phyloP scores from a whole-genome alignment of 306 rosid genomes.

The Sophora flavescens region DNA sequence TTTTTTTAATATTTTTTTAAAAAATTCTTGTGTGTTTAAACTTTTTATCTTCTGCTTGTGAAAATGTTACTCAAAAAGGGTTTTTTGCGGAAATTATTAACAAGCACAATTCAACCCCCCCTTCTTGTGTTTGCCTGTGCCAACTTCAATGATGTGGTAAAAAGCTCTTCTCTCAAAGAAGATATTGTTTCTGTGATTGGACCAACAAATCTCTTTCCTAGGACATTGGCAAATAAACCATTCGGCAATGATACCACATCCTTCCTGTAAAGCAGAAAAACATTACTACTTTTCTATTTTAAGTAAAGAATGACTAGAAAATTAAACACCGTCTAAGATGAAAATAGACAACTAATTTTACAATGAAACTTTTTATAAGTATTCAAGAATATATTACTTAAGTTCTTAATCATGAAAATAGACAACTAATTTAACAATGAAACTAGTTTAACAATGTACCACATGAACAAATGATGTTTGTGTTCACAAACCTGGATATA shows the following conservation, averaged over 20 bases:
- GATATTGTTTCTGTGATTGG: constrained; percentile 77
- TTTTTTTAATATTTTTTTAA: too few relatives aligned
- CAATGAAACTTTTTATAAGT: constrained; percentile 17
- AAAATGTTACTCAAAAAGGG: too few relatives aligned
- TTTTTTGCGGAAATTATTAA: too few relatives aligned
- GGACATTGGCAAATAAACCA: constrained; percentile 96
- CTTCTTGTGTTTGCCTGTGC: too few relatives aligned
- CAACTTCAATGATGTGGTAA: constrained; percentile 71
- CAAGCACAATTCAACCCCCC: too few relatives aligned
- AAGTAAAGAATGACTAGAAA: constrained; percentile 30
- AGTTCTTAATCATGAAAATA: too few relatives aligned
- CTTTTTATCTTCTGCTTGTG: too few relatives aligned
- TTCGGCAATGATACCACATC: constrained; percentile 97
- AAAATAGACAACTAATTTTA: constrained; percentile 23
- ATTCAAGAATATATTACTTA: constrained; percentile 30
- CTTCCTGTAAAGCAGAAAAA: constrained; percentile 67
- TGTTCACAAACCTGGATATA: constrained; percentile 13
- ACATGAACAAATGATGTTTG: constrained; percentile 23
- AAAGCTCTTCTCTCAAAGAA: constrained; percentile 88
- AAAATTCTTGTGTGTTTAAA: too few relatives aligned
- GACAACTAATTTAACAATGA: too few relatives aligned
- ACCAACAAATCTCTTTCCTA: constrained; percentile 95
- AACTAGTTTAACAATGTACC: too few relatives aligned
- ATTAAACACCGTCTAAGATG: constrained; percentile 27
- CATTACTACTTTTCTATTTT: constrained; percentile 25